phyloP scores from a whole-genome alignment of 2,329 filamentous ascomycete species.

The Cladophialophora exuberans region DNA sequence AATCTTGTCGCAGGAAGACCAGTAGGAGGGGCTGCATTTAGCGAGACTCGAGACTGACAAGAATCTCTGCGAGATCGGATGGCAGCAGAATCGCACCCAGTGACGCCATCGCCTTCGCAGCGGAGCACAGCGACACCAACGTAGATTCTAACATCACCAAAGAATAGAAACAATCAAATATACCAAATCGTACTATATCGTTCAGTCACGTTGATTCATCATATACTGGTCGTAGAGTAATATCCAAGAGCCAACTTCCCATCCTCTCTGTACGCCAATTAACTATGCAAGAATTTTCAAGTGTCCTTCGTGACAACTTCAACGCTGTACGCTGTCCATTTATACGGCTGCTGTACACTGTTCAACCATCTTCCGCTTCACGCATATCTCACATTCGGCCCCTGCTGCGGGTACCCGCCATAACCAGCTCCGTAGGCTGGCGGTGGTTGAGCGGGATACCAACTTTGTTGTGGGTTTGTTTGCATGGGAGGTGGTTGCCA shows the following conservation, averaged over 20 bases:
- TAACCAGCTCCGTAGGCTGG: constrained; percentile 25
- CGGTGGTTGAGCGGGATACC: constrained; percentile 30
- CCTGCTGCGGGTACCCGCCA: constrained; percentile 5
- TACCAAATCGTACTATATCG: neutral
- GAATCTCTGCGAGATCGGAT: constrained; percentile 17
- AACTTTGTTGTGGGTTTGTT: constrained; percentile 16
- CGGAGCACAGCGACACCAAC: neutral
- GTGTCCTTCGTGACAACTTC: too few relatives aligned
- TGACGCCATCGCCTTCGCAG: neutral
- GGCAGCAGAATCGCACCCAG: neutral
- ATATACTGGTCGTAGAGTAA: neutral
- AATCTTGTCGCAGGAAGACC: too few relatives aligned
- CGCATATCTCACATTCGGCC: constrained; percentile 30
- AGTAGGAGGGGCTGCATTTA: constrained; percentile 9
- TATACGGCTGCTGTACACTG: neutral
- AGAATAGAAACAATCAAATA: neutral
- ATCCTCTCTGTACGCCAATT: too few relatives aligned
- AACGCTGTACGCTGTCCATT: neutral
- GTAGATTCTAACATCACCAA: neutral
- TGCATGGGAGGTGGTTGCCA: constrained; percentile 12
- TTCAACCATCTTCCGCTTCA: constrained; percentile 4
- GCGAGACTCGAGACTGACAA: too few relatives aligned
- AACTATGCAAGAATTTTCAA: too few relatives aligned
- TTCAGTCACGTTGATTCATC: constrained; percentile 3
- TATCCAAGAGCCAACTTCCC: neutral